Conservation (phyloP, 139 green algal species). For the Eudorina sp. region DNA sequence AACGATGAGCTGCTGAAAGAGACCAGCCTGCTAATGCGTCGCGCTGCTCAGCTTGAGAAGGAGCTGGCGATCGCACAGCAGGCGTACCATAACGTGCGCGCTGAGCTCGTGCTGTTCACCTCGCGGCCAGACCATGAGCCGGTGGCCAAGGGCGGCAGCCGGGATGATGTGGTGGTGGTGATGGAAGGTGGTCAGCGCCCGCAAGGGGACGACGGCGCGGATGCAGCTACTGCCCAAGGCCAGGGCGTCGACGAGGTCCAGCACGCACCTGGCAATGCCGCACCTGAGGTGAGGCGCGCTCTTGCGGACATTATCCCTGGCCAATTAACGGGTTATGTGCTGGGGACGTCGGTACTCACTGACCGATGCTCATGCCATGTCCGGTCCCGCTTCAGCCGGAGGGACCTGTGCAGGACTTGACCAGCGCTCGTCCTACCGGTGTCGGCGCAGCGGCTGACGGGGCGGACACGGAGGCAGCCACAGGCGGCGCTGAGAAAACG, state of each 20-base stretch:
- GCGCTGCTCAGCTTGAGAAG: not conserved
- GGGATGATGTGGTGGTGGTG: too few relatives aligned
- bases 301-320: too few relatives aligned
- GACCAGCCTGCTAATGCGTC: not conserved
- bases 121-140: not conserved
- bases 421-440: too few relatives aligned
- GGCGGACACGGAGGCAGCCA: too few relatives aligned
- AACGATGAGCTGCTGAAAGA: conserved; percentile 20
- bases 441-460: too few relatives aligned
- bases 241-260: not conserved
- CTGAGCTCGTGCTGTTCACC: not conserved
- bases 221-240: not conserved
- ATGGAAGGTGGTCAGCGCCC: too few relatives aligned
- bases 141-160: not conserved
- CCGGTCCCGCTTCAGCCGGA: too few relatives aligned
- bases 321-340: too few relatives aligned
- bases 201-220: not conserved
- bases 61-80: conserved; percentile 28
- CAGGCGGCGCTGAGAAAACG: too few relatives aligned
- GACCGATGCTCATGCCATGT: too few relatives aligned
- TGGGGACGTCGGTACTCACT: too few relatives aligned
- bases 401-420: too few relatives aligned
- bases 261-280: not conserved
- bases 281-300: not conserved
- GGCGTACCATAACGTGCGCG: conserved; percentile 1